A percentile compares a stretch with the other conserved stretches of the same genome.
Evolutionary conservation across 2,329 filamentous ascomycete genomes (phyloP).

Genomic region (Teratosphaeria viscida): DNA sequence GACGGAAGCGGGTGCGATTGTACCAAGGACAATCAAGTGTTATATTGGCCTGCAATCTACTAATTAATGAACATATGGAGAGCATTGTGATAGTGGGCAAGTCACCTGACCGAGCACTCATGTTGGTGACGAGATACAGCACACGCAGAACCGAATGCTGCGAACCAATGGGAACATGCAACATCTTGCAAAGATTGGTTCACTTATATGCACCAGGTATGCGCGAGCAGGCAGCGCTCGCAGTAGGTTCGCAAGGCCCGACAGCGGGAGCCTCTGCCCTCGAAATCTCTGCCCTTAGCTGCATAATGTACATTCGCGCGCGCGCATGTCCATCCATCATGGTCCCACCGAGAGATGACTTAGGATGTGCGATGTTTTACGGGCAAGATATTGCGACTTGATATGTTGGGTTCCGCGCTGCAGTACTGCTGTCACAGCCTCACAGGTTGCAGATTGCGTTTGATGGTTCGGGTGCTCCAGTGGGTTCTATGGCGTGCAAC

Average conservation of each 20-base stretch:
- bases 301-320: neutral
- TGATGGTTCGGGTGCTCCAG: neutral
- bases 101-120: neutral
- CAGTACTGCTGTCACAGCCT: neutral
- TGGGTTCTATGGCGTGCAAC: neutral
- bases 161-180: neutral
- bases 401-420: neutral
- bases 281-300: neutral
- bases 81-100: neutral
- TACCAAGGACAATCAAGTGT: too few species aligned
- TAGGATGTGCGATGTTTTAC: neutral
- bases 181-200: neutral
- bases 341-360: neutral
- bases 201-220: neutral
- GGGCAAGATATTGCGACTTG: neutral
- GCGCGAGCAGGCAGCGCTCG: neutral
- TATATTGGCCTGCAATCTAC: neutral
- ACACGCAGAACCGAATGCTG: neutral
- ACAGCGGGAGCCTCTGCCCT: neutral
- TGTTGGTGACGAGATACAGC: neutral
- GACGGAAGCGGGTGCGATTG: too few species aligned
- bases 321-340: neutral
- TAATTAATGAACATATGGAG: neutral
- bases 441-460: neutral
- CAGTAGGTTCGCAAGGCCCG: neutral